Conservation (phyloP, 2,329 filamentous ascomycete genomes). For the Pseudocercospora fijiensis region DNA sequence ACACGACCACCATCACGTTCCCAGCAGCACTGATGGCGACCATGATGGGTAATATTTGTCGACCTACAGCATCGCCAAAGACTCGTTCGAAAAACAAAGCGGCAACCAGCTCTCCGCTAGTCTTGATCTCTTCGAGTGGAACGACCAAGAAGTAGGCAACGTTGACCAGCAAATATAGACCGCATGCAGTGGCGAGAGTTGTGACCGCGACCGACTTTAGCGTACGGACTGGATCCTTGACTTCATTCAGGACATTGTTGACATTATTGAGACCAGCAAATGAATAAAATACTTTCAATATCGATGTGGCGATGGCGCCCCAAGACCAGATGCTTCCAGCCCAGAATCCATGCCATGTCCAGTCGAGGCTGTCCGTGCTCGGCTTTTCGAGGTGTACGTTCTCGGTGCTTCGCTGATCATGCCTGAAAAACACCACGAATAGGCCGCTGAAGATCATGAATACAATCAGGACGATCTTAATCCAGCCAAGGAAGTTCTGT, state of each 20-base stretch:
- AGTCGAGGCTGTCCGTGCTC: conserved; percentile 9
- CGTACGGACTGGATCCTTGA: conserved; percentile 65
- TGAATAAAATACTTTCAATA: conserved; percentile 68
- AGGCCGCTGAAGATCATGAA: conserved; percentile 44
- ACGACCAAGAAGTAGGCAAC: conserved; percentile 64
- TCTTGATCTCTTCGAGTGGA: conserved; percentile 64
- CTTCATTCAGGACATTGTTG: conserved; percentile 70
- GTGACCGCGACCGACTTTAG: conserved; percentile 50
- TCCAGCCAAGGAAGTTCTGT: conserved; percentile 43
- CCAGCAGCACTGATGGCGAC: conserved; percentile 67
- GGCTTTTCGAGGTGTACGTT: conserved; percentile 8
- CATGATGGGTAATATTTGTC: conserved; percentile 59
- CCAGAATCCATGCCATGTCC: conserved; percentile 27
- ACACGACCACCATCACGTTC: conserved; percentile 72
- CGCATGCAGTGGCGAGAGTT: conserved; percentile 61
- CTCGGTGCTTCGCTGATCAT: conserved; percentile 14
- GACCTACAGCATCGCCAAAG: conserved; percentile 61
- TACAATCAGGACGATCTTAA: conserved; percentile 41
- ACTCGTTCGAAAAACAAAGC: conserved; percentile 65
- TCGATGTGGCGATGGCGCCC: conserved; percentile 63
- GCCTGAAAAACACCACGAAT: conserved; percentile 38
- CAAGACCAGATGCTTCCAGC: conserved; percentile 57
- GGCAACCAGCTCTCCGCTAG: conserved; percentile 66
- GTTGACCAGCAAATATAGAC: conserved; percentile 67
- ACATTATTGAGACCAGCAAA: conserved; percentile 66